Conservation (phyloP, 495 filamentous ascomycete genomes). For the Beverwykella pulmonaria region DNA sequence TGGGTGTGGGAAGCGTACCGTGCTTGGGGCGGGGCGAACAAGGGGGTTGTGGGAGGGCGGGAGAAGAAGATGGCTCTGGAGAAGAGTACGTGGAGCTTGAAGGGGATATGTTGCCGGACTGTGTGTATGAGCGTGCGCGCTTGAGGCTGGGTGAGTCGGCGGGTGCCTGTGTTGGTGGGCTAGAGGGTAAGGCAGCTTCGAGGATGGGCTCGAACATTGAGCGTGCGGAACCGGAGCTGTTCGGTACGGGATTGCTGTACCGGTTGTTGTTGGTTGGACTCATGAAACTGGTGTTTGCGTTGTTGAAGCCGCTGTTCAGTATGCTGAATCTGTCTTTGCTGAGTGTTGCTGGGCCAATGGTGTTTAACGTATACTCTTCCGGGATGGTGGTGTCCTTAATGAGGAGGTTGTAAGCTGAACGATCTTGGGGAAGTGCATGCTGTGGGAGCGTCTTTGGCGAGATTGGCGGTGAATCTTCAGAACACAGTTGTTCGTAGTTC, state of each 20-base stretch:
- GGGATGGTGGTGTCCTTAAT: slow-evolving; percentile 9
- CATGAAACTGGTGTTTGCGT: background rate
- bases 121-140: background rate
- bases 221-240: background rate
- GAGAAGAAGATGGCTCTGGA: slow-evolving; percentile 4
- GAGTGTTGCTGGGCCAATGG: slow-evolving; percentile 24
- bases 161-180: background rate
- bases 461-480: slow-evolving; percentile 40
- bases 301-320: slow-evolving; percentile 8
- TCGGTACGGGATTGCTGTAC: slow-evolving; percentile 10
- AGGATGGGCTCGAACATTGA: slow-evolving; percentile 25
- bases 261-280: background rate
- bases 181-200: slow-evolving; percentile 29
- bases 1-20: slow-evolving; percentile 8
- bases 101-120: background rate
- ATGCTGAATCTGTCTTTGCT: slow-evolving; percentile 18
- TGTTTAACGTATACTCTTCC: slow-evolving; percentile 12
- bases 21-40: slow-evolving; percentile 20
- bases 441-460: slow-evolving; percentile 40
- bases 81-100: slow-evolving; percentile 11
- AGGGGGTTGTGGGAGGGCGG: slow-evolving; percentile 2
- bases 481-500: slow-evolving; percentile 16
- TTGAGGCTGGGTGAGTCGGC: background rate
- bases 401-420: background rate
- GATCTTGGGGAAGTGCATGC: slow-evolving; percentile 5